These are phyloP conservation scores for Scheffersomyces quercinus DNA, from an alignment of 1,139 yeast genomes.

Conservation along the genomic window DNA sequence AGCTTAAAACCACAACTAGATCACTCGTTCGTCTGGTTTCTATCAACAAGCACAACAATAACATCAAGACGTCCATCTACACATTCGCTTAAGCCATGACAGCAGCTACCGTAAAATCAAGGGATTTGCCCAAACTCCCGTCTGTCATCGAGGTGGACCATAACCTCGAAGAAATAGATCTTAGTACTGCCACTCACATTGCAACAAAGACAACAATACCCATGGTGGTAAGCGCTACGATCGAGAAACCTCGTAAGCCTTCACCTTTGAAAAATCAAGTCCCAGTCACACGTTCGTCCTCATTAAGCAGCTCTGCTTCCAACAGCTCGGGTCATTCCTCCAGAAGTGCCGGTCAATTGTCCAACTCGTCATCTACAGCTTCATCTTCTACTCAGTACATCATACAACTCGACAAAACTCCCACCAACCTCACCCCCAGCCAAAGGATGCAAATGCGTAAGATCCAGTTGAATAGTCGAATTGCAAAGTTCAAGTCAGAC, in stretches of 20 bases:
- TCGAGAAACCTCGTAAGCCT: slow-evolving; percentile 10
- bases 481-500: slow-evolving; percentile 19
- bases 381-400: slow-evolving; percentile 17
- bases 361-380: slow-evolving; percentile 4
- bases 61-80: too few relatives aligned
- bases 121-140: background rate
- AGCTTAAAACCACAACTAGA: too few relatives aligned
- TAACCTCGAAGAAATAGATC: slow-evolving; percentile 1
- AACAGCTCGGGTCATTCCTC: too few relatives aligned
- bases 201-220: too few relatives aligned
- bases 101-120: too few relatives aligned
- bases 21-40: too few relatives aligned
- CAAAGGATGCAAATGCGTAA: slow-evolving; percentile 39
- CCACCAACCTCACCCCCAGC: slow-evolving; percentile 37
- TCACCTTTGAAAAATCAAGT: slow-evolving; percentile 20
- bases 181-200: background rate
- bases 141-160: background rate
- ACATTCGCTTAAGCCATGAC: too few relatives aligned
- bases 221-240: background rate
- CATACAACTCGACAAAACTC: slow-evolving; percentile 27
- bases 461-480: slow-evolving; percentile 25
- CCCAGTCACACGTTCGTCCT: slow-evolving; percentile 18
- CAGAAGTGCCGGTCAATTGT: too few relatives aligned
- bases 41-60: too few relatives aligned
- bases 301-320: slow-evolving; percentile 16